These are phyloP conservation scores for Exobasidium rhododendri DNA, from an alignment of 1,284 basidiomycete species.

Conservation along the genomic window DNA sequence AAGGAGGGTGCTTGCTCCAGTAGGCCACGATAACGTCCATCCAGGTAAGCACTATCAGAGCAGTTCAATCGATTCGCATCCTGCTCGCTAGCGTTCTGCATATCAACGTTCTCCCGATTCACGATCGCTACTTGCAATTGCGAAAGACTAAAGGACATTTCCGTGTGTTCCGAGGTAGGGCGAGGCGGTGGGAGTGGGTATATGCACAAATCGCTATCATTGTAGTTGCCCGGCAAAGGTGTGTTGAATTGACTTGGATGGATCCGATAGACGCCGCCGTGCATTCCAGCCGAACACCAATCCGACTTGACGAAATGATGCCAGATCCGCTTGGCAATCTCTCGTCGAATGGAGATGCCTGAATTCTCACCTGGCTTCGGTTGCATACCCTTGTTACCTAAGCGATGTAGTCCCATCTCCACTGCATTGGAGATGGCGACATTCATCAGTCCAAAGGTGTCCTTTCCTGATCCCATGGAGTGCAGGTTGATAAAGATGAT, in stretches of 20 bases:
- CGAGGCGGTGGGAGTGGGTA: conserved; percentile 30
- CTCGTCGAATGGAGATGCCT: conserved; percentile 34
- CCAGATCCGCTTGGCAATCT: conserved; percentile 51
- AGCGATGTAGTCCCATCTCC: conserved; percentile 46
- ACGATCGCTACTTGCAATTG: conserved; percentile 37
- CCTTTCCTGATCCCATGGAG: conserved; percentile 18
- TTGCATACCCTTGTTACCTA: conserved; percentile 42
- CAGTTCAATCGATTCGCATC: conserved; percentile 21
- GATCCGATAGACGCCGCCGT: conserved; percentile 33
- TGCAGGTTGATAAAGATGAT: conserved; percentile 28
- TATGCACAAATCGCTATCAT: conserved; percentile 42
- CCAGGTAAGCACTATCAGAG: conserved; percentile 28
- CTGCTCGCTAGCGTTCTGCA: conserved; percentile 24
- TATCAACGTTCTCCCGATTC: conserved; percentile 37
- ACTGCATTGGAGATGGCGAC: conserved; percentile 49
- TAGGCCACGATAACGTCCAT: conserved; percentile 33
- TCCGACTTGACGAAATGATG: conserved; percentile 46
- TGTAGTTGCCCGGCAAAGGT: conserved; percentile 49
- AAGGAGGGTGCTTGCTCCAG: conserved; percentile 37
- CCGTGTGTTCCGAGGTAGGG: conserved; percentile 38
- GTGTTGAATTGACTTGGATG: conserved; percentile 48
- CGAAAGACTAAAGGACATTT: conserved; percentile 43
- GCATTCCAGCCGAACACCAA: conserved; percentile 31
- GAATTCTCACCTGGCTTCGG: conserved; percentile 29
- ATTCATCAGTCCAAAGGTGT: conserved; percentile 27